Conservation (phyloP, 192 early-diverging fungal species). For the Glomus cerebriforme region DNA sequence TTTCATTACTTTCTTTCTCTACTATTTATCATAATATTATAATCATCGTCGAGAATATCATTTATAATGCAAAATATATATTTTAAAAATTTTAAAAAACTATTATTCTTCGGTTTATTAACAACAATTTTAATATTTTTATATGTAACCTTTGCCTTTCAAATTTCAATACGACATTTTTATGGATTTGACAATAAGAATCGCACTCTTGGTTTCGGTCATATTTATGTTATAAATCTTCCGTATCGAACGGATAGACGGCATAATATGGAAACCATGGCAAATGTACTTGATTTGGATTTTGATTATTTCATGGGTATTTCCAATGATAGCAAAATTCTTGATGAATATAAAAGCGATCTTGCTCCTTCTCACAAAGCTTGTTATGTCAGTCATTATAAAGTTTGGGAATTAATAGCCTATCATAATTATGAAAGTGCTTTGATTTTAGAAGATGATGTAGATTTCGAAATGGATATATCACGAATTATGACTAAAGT, state of each 20-base stretch:
- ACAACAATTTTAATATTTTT: too few relatives aligned
- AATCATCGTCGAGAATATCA: too few relatives aligned
- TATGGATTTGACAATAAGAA: not conserved
- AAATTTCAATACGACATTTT: not conserved
- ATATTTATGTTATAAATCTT: slow-evolving; percentile 16
- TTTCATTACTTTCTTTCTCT: too few relatives aligned
- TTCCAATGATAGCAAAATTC: not conserved
- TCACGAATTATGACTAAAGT: not conserved
- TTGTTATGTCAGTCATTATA: slow-evolving; percentile 5
- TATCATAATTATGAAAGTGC: not conserved
- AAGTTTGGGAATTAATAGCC: not conserved
- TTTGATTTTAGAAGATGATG: slow-evolving; percentile 14
- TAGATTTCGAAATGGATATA: not conserved
- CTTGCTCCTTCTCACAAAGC: not conserved
- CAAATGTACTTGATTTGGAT: not conserved
- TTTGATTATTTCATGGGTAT: not conserved
- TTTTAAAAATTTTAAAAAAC: too few relatives aligned
- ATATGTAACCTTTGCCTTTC: too few relatives aligned
- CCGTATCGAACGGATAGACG: not conserved
- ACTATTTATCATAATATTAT: too few relatives aligned
- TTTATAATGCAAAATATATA: too few relatives aligned
- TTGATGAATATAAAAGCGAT: too few relatives aligned
- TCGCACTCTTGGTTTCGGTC: not conserved
- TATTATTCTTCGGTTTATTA: too few relatives aligned
- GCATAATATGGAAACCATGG: not conserved